Evolutionary conservation across 1,284 basidiomycete genomes (phyloP), one percentile per base, ranked within the genome.

Genomic region (Cryptococcus sp.): DNA sequence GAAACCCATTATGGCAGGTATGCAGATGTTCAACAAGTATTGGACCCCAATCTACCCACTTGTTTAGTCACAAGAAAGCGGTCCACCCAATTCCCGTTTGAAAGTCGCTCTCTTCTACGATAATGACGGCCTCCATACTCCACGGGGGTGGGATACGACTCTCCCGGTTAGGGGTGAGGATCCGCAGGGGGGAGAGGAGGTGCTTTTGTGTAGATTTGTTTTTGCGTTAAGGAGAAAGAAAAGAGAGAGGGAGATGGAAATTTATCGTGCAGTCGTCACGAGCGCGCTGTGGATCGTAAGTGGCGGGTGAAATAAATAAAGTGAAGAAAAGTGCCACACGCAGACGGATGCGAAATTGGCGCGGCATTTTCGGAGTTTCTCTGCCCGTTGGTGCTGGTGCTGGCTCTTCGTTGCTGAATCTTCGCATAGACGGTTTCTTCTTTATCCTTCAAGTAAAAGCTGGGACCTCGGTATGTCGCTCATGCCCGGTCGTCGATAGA

Each of bases 61-160:
- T 43, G 28, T 56, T 24, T 53, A 18, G 35, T 39, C 38, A 38
- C 53, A 62, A 54, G 44, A 52, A 39, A 54, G 55, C 69, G 65
- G 65, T 66, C 70, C 70, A 71, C 69, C 69, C 69, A 65, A 68
- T 64, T 66, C 69, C 50, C 54, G 65, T 68, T 61, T 66, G 64
- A 55, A 55, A 36, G 47, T 66, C 47, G 42, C 11, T 72, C 66
- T 70, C 61, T 60, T 69, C 69, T 67, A 68, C 64, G 50, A 56
- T 40, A 61, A 68, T 68, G 70, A 72, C 70, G 70, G 69, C 69
- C 65, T 52, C 46, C 39, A 33, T 38, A 52, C 53, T 53, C 62
- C 55, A 60, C 37, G 37, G 38, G 45, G 44, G 56, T 40, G 53
- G 58, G 59, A 59, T 47, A 37, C 59, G 38, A 56, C 55, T 52